phyloP scores from a whole-genome alignment of 2,329 filamentous ascomycete species.

The Nothomitra cinnamomea region DNA sequence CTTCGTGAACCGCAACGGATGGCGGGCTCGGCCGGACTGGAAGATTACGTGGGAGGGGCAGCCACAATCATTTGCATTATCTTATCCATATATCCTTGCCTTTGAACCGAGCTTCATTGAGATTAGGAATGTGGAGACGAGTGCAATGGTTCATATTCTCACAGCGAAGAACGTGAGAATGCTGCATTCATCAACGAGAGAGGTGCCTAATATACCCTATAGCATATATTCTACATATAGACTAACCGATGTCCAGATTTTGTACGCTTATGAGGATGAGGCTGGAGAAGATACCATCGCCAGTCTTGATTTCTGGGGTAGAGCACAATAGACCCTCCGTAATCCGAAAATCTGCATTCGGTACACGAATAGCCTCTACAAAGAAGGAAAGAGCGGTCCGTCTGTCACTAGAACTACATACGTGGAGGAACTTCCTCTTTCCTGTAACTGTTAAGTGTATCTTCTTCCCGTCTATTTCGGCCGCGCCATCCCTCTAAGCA shows the following conservation, averaged over 20 bases:
- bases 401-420: background rate
- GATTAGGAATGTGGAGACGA: constrained; percentile 85
- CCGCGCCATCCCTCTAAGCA: no score
- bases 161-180: constrained; percentile 94
- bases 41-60: constrained; percentile 94
- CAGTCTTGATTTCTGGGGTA: constrained; percentile 85
- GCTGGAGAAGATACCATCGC: constrained; percentile 83
- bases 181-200: constrained; percentile 90
- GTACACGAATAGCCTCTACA: background rate
- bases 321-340: constrained; percentile 9
- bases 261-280: constrained; percentile 97
- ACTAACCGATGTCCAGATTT: constrained; percentile 42
- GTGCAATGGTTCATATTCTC: constrained; percentile 80
- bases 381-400: background rate
- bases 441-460: no score
- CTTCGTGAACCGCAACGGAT: constrained; percentile 97
- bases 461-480: no score
- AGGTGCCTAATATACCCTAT: constrained; percentile 39
- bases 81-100: constrained; percentile 89
- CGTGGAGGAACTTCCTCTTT: no score
- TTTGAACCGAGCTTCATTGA: constrained; percentile 98
- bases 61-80: constrained; percentile 81
- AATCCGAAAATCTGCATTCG: background rate
- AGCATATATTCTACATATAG: constrained; percentile 6
- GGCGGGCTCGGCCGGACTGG: constrained; percentile 92